phyloP scores from a whole-genome alignment of 208 protist genomes.

The Acanthamoeba culbertsoni region DNA sequence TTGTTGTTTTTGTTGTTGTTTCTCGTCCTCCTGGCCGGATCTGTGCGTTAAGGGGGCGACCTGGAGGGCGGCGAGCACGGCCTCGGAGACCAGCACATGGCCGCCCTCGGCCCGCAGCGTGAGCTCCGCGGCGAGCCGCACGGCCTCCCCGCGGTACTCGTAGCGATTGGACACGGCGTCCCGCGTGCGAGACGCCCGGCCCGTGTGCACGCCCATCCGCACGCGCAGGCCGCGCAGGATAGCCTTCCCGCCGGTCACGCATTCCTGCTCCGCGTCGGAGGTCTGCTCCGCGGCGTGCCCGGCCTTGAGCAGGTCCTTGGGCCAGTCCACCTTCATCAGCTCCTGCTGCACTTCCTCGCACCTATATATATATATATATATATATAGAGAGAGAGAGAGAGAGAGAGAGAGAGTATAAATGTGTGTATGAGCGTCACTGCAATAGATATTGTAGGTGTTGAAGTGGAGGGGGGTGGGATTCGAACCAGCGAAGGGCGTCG shows the following conservation, averaged over 20 bases:
- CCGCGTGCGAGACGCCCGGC: conserved; percentile 48
- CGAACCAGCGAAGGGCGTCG: conserved; percentile 58
- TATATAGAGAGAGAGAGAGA: no score
- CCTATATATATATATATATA: no score
- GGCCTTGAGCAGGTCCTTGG: neutral
- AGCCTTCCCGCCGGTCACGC: neutral
- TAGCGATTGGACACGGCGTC: conserved; percentile 61
- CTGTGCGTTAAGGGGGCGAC: neutral
- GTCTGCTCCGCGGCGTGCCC: no score
- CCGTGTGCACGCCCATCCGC: conserved; percentile 68
- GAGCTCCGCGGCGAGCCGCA: conserved; percentile 68
- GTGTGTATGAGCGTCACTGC: no score
- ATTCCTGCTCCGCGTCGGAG: neutral
- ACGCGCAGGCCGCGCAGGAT: conserved; percentile 68
- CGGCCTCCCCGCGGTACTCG: conserved; percentile 74
- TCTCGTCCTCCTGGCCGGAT: neutral
- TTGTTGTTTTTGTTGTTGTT: no score
- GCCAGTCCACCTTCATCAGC: conserved; percentile 62
- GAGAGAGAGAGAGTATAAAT: no score
- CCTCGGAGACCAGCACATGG: conserved; percentile 62
- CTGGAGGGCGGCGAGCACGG: neutral
- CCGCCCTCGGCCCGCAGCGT: conserved; percentile 55
- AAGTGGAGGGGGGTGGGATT: no score
- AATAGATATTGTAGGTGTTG: no score
- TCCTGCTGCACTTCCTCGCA: conserved; percentile 49